phyloP scores from a whole-genome alignment of 371 early-diverging fungal species.

The Lichtheimia hyalospora region DNA sequence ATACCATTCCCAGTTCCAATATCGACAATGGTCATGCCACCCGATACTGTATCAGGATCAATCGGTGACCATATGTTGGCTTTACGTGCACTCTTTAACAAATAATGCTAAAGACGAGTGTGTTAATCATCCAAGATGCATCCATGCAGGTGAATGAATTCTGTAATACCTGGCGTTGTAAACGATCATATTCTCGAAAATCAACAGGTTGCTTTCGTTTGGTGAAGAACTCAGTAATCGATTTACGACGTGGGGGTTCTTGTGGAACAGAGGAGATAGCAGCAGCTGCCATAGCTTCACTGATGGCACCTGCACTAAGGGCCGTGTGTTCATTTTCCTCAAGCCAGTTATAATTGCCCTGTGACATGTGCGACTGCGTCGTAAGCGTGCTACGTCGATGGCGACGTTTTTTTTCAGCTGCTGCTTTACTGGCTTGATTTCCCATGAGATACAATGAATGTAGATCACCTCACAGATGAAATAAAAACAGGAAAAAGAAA shows the following conservation, averaged over 20 bases:
- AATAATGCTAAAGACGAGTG: constrained; percentile 33
- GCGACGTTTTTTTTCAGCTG: constrained; percentile 25
- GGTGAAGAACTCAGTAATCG: constrained; percentile 48
- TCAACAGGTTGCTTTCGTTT: constrained; percentile 38
- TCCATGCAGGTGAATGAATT: too few relatives aligned
- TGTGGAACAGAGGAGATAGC: constrained; percentile 7
- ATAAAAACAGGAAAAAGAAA: constrained; percentile 10
- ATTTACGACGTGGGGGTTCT: constrained; percentile 35
- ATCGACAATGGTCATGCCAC: constrained; percentile 43
- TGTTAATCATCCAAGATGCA: too few relatives aligned
- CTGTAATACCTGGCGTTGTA: constrained; percentile 38
- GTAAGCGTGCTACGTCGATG: constrained; percentile 37
- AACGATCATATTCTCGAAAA: constrained; percentile 41
- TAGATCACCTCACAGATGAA: background rate
- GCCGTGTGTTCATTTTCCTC: constrained; percentile 33
- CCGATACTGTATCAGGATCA: constrained; percentile 23
- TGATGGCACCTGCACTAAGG: constrained; percentile 18
- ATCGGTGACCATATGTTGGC: constrained; percentile 38
- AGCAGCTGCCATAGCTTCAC: constrained; percentile 22
- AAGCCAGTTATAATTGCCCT: constrained; percentile 46
- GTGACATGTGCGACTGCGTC: constrained; percentile 22
- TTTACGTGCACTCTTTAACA: constrained; percentile 46
- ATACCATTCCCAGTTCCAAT: constrained; percentile 54
- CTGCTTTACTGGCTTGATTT: constrained; percentile 43
- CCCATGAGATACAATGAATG: constrained; percentile 27